Conservation (phyloP, 2,329 filamentous ascomycete genomes). For the Calonectria montana region DNA sequence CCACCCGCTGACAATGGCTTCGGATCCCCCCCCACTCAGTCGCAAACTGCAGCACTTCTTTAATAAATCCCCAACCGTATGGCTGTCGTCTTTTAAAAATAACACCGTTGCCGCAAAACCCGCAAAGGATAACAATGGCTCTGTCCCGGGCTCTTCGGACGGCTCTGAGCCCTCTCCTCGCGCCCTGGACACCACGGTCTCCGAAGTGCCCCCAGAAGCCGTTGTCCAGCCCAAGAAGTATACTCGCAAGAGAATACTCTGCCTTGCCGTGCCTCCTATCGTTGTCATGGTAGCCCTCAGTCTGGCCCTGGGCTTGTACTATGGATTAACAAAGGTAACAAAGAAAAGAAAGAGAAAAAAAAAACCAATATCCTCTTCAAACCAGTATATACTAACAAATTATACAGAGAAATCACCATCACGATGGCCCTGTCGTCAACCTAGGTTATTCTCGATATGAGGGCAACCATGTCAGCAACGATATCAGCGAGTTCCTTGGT, state of each 20-base stretch:
- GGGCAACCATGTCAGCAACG: conserved; percentile 50
- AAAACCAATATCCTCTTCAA: background rate
- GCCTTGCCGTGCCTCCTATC: conserved; percentile 1
- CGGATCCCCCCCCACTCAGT: background rate
- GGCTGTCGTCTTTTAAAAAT: background rate
- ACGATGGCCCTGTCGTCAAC: conserved; percentile 44
- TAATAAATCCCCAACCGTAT: conserved; percentile 1
- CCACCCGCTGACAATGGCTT: background rate
- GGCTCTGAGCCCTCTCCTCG: background rate
- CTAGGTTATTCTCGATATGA: conserved; percentile 59
- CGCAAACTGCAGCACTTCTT: background rate
- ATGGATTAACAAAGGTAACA: conserved; percentile 35
- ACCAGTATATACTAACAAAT: background rate
- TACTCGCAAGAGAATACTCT: conserved; percentile 28
- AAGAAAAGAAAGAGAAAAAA: background rate
- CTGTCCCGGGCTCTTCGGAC: background rate
- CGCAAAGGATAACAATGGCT: background rate
- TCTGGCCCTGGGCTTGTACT: conserved; percentile 35
- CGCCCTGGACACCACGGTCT: background rate
- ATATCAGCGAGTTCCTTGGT: conserved; percentile 59
- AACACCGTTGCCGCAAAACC: background rate
- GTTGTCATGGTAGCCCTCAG: conserved; percentile 26
- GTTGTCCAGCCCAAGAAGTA: background rate
- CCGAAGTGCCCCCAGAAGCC: background rate
- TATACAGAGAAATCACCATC: background rate